phyloP scores from a whole-genome alignment of 2,329 filamentous ascomycete genomes.

The Trichoderma endophyticum region DNA sequence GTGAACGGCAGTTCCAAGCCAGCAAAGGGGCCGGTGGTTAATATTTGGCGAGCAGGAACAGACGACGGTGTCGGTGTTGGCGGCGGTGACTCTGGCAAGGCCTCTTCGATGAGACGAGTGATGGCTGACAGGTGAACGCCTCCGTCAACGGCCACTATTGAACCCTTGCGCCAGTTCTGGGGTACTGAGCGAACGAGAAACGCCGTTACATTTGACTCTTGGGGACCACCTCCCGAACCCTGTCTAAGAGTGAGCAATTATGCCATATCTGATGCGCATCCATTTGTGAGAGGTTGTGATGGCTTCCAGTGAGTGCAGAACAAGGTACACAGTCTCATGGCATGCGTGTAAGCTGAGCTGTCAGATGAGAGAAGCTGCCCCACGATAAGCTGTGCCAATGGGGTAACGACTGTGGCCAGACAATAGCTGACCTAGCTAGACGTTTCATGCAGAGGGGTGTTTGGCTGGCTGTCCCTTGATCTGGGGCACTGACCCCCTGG shows the following conservation, averaged over 20 bases:
- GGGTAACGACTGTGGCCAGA: not conserved
- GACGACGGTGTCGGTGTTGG: constrained; percentile 19
- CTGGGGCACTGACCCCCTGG: constrained; percentile 15
- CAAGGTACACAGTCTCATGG: not conserved
- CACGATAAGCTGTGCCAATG: constrained; percentile 11
- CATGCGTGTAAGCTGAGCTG: constrained; percentile 3
- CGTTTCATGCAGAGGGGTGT: constrained; percentile 16
- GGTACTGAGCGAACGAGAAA: constrained; percentile 81
- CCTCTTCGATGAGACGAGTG: constrained; percentile 68
- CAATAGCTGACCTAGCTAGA: constrained; percentile 10
- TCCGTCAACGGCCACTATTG: constrained; percentile 87
- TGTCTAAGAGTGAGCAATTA: constrained; percentile 39
- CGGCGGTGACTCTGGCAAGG: constrained; percentile 38
- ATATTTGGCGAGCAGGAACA: constrained; percentile 44
- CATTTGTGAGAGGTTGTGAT: not conserved
- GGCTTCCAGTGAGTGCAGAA: not conserved
- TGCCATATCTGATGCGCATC: not conserved
- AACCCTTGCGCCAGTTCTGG: constrained; percentile 76
- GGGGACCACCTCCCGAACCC: constrained; percentile 87
- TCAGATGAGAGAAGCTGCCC: constrained; percentile 9
- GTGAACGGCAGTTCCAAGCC: constrained; percentile 68
- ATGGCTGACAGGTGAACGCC: constrained; percentile 88
- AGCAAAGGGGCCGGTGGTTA: constrained; percentile 71
- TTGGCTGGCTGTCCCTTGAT: constrained; percentile 8
- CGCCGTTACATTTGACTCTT: constrained; percentile 85